A percentile compares a stretch with the other conserved stretches of the same genome.
Conservation (phyloP, 805 yeast genomes). For the Teunomyces panamensis region DNA sequence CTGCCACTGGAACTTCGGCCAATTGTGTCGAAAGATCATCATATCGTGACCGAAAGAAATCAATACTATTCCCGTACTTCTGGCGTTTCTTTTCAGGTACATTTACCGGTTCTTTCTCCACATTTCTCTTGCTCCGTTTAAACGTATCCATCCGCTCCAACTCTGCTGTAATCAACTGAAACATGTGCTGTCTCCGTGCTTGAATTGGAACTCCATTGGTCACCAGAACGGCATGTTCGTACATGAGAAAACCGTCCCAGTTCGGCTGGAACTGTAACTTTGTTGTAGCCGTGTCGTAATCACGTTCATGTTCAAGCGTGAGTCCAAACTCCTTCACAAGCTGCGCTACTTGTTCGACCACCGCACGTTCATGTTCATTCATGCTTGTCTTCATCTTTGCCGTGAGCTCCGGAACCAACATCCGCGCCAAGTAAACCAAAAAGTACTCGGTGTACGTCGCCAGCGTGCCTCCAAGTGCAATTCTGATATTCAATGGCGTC, state of each 20-base stretch:
- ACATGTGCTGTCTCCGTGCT: conserved; percentile 29
- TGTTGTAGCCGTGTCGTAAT: conserved; percentile 28
- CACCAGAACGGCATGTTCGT: conserved; percentile 16
- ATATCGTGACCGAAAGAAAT: conserved; percentile 38
- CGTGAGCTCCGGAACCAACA: conserved; percentile 30
- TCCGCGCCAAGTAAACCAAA: conserved; percentile 31
- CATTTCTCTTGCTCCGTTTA: conserved; percentile 11
- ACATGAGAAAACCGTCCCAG: conserved; percentile 32
- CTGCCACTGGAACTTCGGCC: conserved; percentile 27
- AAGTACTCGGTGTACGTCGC: conserved; percentile 26
- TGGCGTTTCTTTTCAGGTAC: conserved; percentile 19
- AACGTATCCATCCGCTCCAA: conserved; percentile 20
- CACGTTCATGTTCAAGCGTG: conserved; percentile 34
- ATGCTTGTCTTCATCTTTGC: conserved; percentile 22
- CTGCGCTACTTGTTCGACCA: conserved; percentile 35
- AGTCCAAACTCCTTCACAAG: conserved; percentile 41
- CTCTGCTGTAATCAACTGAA: conserved; percentile 36
- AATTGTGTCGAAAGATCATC: conserved; percentile 31
- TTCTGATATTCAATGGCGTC: conserved; percentile 26
- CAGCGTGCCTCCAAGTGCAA: conserved; percentile 27
- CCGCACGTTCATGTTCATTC: conserved; percentile 25
- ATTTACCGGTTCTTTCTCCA: conserved; percentile 15
- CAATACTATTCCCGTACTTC: conserved; percentile 31
- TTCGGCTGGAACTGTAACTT: conserved; percentile 31
- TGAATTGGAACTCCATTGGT: conserved; percentile 16